phyloP scores from a whole-genome alignment of 1,284 basidiomycete genomes.

The Leccinum glutinopallens region DNA sequence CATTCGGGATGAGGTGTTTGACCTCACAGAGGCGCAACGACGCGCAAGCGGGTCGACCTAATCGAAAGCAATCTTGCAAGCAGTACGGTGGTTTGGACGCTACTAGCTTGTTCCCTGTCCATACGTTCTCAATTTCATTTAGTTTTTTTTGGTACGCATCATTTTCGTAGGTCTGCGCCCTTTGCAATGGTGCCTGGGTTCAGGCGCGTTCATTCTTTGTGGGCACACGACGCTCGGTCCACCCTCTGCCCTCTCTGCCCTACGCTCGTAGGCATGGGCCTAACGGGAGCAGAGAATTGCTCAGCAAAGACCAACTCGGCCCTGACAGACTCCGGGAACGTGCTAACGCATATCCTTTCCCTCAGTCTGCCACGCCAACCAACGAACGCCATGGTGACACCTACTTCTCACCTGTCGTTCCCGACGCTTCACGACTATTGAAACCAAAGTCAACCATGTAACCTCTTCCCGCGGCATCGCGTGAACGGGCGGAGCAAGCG shows the following conservation, averaged over 20 bases:
- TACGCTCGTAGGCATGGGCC: constrained; percentile 35
- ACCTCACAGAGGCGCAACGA: too few relatives aligned
- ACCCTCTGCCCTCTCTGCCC: constrained; percentile 46
- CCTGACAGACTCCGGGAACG: constrained; percentile 1
- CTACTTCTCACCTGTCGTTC: constrained; percentile 13
- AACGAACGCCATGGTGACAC: constrained; percentile 17
- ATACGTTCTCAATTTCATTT: too few relatives aligned
- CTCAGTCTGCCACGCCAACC: constrained; percentile 27
- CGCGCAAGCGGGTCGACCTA: too few relatives aligned
- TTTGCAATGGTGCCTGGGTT: background rate
- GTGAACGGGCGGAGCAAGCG: background rate
- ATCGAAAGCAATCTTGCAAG: too few relatives aligned
- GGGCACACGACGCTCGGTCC: constrained; percentile 22
- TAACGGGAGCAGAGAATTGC: constrained; percentile 4
- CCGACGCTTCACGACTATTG: background rate
- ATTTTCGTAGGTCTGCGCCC: too few relatives aligned
- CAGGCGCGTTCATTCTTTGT: constrained; percentile 26
- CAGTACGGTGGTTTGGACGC: too few relatives aligned
- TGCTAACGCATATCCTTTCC: constrained; percentile 13
- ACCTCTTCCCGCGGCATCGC: constrained; percentile 1
- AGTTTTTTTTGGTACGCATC: too few relatives aligned
- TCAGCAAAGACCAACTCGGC: constrained; percentile 5
- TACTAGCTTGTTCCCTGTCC: too few relatives aligned
- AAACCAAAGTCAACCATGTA: constrained; percentile 2
- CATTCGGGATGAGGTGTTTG: too few relatives aligned